Evolutionary conservation across 2,329 filamentous ascomycete genomes (phyloP), one percentile per base, ranked within the genome.

Genomic region (Thielaviopsis cerberus): DNA sequence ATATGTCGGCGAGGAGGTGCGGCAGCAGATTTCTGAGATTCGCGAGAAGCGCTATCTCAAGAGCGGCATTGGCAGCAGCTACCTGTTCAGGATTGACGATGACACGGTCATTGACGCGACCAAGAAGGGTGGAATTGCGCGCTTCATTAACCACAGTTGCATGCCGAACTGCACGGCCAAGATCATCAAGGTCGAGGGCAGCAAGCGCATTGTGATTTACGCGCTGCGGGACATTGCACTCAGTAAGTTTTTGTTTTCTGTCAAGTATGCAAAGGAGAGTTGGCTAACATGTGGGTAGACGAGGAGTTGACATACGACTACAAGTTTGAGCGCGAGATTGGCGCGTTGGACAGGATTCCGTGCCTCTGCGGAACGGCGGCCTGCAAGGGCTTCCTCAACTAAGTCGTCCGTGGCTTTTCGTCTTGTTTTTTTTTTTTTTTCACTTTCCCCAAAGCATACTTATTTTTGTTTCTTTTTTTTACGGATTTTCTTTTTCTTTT

Each of bases 291-390:
- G 67, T 55, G 57, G n/a, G 62, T 67, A 98, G 92, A 96, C 69
- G 92, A 98, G 73, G 92, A 98, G 76, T 82, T 98, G 69, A 98
- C 92, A 1, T 98, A 98, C 74, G 92, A 98, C 75, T 98, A 98
- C 79, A 98, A 98, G 72, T 98, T 98, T 70, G 92, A 98, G 74
- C 86, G 92, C 65, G 92, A 98, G 72, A 88, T 94, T 67, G 89
- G 89, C 66, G 94, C 88, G 64, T 81, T 89, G 62, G 92, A 98
- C 70, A 88, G 92, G 63, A 96, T 98, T 65, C 92, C 92, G 55
- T 98, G 92, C 75, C 82, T 98, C 55, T 98, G 92, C 71, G 92
- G 92, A 61, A 96, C 91, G 51, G 82, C 90, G 27, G 89, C 88
- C 53, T 98, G 92, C 76, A 98, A 98, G 76, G 92, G 92, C 63